Percentiles rank a stretch among this genome's conserved stretches.
Conservation (phyloP, 2,329 filamentous ascomycete species). For the Clarireedia hainanense region DNA sequence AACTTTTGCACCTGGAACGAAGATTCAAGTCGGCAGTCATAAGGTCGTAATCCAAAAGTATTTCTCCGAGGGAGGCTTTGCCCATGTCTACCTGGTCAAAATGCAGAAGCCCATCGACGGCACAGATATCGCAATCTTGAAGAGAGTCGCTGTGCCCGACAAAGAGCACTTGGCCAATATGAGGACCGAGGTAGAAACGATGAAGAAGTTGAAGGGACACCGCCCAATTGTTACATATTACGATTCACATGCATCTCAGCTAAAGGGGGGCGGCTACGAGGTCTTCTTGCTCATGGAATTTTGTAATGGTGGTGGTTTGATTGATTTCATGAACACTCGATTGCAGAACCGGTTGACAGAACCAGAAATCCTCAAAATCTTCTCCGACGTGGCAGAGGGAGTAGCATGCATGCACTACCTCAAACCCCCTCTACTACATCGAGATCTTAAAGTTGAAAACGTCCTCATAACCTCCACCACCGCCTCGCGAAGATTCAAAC, state of each 20-base stretch:
- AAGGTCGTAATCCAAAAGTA: slow-evolving; percentile 94
- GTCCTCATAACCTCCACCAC: slow-evolving; percentile 67
- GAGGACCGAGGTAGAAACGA: slow-evolving; percentile 97
- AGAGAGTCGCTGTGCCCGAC: slow-evolving; percentile 93
- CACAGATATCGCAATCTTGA: slow-evolving; percentile 31
- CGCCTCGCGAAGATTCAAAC: slow-evolving; percentile 73
- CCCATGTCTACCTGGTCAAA: slow-evolving; percentile 94
- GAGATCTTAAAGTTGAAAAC: slow-evolving; percentile 97
- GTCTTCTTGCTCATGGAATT: slow-evolving; percentile 98
- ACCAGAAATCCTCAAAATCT: slow-evolving; percentile 95
- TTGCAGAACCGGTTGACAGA: slow-evolving; percentile 94
- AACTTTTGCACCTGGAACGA: slow-evolving; percentile 87
- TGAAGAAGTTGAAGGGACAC: slow-evolving; percentile 98
- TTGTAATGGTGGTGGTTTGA: slow-evolving; percentile 88
- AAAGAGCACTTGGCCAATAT: slow-evolving; percentile 91
- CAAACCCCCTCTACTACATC: slow-evolving; percentile 83
- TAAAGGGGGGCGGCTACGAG: slow-evolving; percentile 90
- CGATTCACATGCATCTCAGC: slow-evolving; percentile 92
- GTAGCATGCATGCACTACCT: slow-evolving; percentile 99
- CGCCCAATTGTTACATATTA: slow-evolving; percentile 95
- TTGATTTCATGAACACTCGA: slow-evolving; percentile 99
- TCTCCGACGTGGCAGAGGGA: slow-evolving; percentile 89
- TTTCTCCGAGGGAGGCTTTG: slow-evolving; percentile 95
- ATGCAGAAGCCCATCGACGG: slow-evolving; percentile 50
- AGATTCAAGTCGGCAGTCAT: slow-evolving; percentile 91